Percentiles rank a stretch among this genome's conserved stretches.
Evolutionary conservation across 768 basidiomycete genomes (phyloP).

Genomic region (Lentinula guzmanii): DNA sequence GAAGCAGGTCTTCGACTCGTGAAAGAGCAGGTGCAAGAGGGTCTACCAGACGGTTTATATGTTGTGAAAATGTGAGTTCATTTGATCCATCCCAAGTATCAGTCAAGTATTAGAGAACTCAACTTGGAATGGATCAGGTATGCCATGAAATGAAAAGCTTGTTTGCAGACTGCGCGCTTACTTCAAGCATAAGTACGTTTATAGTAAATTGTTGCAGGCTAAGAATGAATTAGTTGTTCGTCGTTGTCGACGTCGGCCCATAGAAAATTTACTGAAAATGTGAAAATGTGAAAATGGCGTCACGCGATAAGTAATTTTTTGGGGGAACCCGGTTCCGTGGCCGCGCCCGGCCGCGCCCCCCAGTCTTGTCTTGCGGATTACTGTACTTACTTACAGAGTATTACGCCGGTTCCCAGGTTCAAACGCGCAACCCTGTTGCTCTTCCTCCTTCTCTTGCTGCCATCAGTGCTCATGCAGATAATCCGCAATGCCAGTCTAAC

Average conservation of each 20-base stretch:
- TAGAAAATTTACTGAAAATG: too few species aligned
- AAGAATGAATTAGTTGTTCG: too few species aligned
- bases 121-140: conserved; percentile 11
- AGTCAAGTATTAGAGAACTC: background rate
- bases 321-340: background rate
- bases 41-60: conserved; percentile 78
- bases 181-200: too few species aligned
- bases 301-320: background rate
- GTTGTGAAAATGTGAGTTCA: conserved; percentile 75
- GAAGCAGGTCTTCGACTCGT: conserved; percentile 69
- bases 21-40: conserved; percentile 72
- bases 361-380: background rate
- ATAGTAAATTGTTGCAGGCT: too few species aligned
- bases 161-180: too few species aligned
- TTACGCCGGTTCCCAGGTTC: background rate
- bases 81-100: background rate
- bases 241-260: too few species aligned
- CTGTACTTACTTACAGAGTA: background rate
- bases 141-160: conserved; percentile 12
- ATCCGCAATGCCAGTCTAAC: conserved; percentile 2
- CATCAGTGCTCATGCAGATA: background rate
- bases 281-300: background rate
- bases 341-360: background rate
- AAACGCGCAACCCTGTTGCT: background rate
- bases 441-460: background rate